Evolutionary conservation across 768 basidiomycete species (phyloP).

Genomic region (Podaxis sp.): DNA sequence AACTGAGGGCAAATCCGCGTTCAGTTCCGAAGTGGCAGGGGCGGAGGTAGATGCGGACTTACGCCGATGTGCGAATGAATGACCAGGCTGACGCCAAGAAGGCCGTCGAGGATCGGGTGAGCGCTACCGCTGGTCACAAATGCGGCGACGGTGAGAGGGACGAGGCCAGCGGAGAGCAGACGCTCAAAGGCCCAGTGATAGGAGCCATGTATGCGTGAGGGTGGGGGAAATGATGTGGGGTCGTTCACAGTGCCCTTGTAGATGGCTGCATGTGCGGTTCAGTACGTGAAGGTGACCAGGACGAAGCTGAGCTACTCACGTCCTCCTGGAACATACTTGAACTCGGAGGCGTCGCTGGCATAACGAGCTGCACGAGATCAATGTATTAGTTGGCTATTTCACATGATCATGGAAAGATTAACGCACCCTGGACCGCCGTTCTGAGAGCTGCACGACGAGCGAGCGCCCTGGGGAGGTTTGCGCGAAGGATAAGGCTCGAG

Average conservation of each 20-base stretch:
- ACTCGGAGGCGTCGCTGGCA: conserved; percentile 29
- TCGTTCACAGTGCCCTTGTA: conserved; percentile 94
- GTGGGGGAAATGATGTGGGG: conserved; percentile 83
- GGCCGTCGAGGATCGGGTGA: conserved; percentile 86
- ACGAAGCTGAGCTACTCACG: conserved; percentile 43
- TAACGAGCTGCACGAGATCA: conserved; percentile 34
- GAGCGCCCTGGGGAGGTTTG: conserved; percentile 44
- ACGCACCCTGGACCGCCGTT: conserved; percentile 42
- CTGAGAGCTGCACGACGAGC: conserved; percentile 38
- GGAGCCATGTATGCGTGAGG: conserved; percentile 81
- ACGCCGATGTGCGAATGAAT: conserved; percentile 97
- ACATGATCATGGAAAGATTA: neutral
- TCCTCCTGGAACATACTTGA: conserved; percentile 63
- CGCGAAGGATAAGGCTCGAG: conserved; percentile 45
- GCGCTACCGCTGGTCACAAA: conserved; percentile 73
- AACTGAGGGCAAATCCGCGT: conserved; percentile 44
- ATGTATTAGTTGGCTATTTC: conserved; percentile 11
- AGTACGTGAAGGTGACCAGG: neutral
- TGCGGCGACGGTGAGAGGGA: conserved; percentile 86
- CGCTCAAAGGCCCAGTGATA: conserved; percentile 95
- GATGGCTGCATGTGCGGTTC: conserved; percentile 52
- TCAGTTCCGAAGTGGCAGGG: neutral
- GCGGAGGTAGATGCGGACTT: conserved; percentile 26
- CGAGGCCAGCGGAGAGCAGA: conserved; percentile 79
- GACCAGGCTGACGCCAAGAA: conserved; percentile 83